Evolutionary conservation across 2,329 filamentous ascomycete genomes (phyloP), one percentile per base, ranked within the genome.

Genomic region (Ascochyta clinopodiicola): DNA sequence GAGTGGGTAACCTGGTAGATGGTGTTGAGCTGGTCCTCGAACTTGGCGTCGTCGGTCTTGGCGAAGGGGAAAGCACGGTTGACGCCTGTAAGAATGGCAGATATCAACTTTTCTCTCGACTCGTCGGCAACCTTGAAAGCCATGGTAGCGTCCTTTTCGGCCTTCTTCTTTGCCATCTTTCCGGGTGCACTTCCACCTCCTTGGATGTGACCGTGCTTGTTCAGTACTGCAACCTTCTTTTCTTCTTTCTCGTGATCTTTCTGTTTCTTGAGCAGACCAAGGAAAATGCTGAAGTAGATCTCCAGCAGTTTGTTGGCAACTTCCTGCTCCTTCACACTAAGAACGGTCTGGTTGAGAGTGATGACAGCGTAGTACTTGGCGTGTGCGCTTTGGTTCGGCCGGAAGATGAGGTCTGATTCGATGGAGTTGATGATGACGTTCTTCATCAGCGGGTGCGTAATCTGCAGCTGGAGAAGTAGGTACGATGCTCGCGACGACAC

Each of bases 351-450:
- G 74, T 99, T 99, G 44, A 99, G 82, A 0, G 95, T 98, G 73
- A 97, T 97, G 74, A 96, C 88, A 31, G 92, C 93, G 75, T 96
- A 97, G 78, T 99, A 99, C 72, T 91, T 96, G 36, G 94, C 91
- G 66, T 96, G 90, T 32, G 89, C 82, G 69, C 87, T 94, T 75
- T 98, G 95, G 10, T 91, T 90, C 0, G 93, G 91, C 47, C 92
- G 87, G 72, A 97, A 89, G 21, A 99, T 80, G 42, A 96, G 84
- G 66, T 98, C 94, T 50, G 90, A 88, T 75, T 99, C 94, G 38
- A 99, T 87, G 9, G 88, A 86, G 59, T 86, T 88, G 63, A 97
- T 87, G 62, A 99, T 89, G 47, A 96, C 88, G 15, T 86, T 82
- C 76, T 97, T 98, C 95, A 99, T 99, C 50, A 91, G 84, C 0